Base-by-base conservation (phyloP, 495 filamentous ascomycete species). In the Neurospora sp. region DNA sequence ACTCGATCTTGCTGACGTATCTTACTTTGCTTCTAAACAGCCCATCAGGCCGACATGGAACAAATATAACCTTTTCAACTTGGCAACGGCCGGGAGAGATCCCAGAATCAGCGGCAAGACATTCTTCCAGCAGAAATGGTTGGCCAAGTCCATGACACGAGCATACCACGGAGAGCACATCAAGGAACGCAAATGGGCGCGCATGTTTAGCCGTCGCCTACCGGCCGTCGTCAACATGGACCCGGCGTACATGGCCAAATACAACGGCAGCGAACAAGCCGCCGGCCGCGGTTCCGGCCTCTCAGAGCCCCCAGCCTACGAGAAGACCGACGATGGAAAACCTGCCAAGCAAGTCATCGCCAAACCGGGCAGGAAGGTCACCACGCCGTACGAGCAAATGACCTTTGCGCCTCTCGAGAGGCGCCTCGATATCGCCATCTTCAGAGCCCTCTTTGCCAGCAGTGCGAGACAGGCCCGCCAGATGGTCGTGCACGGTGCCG, bases 61-160 rank as follows among this genome's bases (percentile, higher is more conserved):
- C 84, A 97, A 97, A 83, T 94, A 93, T 86, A 97, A 96, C 78
- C 86, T 99, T 75, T 99, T 92, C 88, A 98, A 97, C 85, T 83
- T 99, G 74, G 78, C 82, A 38, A 86, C 86, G 69, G 79, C 82
- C 71, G 76, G 76, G 54, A 66, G 23, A 37, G 54, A 46, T 10
- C 42, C 54, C 11, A 66, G 7, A 70, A 69, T 5, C 78, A 72
- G 4, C 39, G 69, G 6, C 66, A 82, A 82, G 59, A 97, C 94
- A 69, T 95, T 92, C 85, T 99, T 96, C 88, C 96, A 99, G 86
- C 96, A 99, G 81, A 98, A 98, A 92, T 99, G 94, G 94, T 78
- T 79, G 0, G 92, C 94, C 73, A 99, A 98, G 81, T 88, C 93
- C 10, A 71, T 88, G 72, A 88, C 93, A 7, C 92, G 96, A 70